Conservation (phyloP, 768 basidiomycete species). For the Sporobolomyces roseus region DNA sequence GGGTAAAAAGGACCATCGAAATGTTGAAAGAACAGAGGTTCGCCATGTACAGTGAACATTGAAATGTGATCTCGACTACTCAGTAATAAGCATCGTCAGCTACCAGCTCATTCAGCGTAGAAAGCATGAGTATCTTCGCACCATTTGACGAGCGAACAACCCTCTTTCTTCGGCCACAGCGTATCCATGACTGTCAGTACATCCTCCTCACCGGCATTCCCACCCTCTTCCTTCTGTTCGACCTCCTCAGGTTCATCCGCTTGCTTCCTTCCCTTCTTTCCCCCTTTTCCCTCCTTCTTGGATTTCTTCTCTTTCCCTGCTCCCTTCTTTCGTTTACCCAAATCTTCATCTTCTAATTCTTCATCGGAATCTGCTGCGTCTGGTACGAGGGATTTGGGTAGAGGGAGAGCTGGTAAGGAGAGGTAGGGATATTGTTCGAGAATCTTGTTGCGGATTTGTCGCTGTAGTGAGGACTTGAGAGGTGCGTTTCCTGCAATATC, state of each 20-base stretch:
- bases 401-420: conserved; percentile 46
- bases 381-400: conserved; percentile 8
- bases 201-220: conserved; percentile 38
- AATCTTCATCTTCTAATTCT: conserved; percentile 39
- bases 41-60: conserved; percentile 79
- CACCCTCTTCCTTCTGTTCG: conserved; percentile 35
- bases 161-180: conserved; percentile 99
- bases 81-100: neutral
- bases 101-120: neutral
- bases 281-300: conserved; percentile 29
- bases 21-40: conserved; percentile 91
- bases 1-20: conserved; percentile 91
- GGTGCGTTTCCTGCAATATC: conserved; percentile 81
- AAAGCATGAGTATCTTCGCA: conserved; percentile 49
- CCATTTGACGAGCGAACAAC: conserved; percentile 90
- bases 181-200: conserved; percentile 74
- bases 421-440: conserved; percentile 67
- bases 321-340: conserved; percentile 32
- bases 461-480: conserved; percentile 87
- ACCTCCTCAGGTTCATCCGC: conserved; percentile 36
- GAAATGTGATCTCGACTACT: conserved; percentile 88
- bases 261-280: conserved; percentile 40
- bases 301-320: conserved; percentile 28
- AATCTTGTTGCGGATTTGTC: conserved; percentile 73
- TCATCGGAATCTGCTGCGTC: conserved; percentile 5